phyloP scores from a whole-genome alignment of 2,329 filamentous ascomycete species.

The Lecanicillium sp. region DNA sequence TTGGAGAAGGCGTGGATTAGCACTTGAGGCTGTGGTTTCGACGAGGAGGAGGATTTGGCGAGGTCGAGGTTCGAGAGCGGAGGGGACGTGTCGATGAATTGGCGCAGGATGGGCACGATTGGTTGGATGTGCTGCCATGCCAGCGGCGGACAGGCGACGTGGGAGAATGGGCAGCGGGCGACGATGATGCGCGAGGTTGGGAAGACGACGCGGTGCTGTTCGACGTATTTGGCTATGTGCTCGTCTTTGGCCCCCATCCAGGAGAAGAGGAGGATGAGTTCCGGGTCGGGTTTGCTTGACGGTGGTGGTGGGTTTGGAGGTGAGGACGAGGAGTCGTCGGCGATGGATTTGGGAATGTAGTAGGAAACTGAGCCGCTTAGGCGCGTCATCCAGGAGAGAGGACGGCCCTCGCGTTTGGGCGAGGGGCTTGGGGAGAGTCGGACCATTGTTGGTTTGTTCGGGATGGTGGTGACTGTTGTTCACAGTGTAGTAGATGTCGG shows the following conservation, averaged over 20 bases:
- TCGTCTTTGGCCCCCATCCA: slow-evolving; percentile 44
- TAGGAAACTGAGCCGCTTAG: slow-evolving; percentile 29
- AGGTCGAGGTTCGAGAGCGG: neutral
- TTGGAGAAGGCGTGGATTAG: slow-evolving; percentile 46
- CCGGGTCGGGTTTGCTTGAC: slow-evolving; percentile 23
- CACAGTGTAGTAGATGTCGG: too few species aligned
- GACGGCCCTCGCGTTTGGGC: neutral
- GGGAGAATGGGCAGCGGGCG: slow-evolving; percentile 29
- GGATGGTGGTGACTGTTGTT: neutral
- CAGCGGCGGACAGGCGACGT: slow-evolving; percentile 24
- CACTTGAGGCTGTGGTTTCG: slow-evolving; percentile 21
- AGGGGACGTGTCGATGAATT: slow-evolving; percentile 16
- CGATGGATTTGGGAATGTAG: slow-evolving; percentile 19
- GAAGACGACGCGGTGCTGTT: slow-evolving; percentile 34
- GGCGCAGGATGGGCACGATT: slow-evolving; percentile 30
- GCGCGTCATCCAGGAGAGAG: slow-evolving; percentile 6
- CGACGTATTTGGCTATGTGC: slow-evolving; percentile 44
- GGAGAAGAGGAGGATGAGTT: slow-evolving; percentile 37
- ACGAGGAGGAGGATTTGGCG: neutral
- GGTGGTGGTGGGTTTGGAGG: neutral
- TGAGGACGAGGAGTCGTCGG: neutral
- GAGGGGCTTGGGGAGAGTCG: neutral
- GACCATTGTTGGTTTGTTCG: neutral
- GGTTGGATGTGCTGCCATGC: slow-evolving; percentile 26
- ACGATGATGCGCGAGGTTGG: slow-evolving; percentile 38